Conservation (phyloP, 352 stramenopile genomes). For the Globisporangium polare region DNA sequence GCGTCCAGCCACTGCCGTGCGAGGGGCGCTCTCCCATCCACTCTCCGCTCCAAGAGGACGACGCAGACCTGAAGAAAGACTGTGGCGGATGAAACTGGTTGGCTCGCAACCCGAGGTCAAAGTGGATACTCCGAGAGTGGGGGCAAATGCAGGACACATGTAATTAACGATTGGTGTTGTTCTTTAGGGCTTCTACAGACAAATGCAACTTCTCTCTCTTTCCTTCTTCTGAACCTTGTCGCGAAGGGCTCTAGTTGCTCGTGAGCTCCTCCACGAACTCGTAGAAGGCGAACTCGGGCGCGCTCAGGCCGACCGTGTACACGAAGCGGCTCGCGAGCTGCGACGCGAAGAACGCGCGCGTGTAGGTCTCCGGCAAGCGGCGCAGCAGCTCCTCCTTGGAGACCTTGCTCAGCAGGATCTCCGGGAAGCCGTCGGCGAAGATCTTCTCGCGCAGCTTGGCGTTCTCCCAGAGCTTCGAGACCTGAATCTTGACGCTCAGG, state of each 20-base stretch:
- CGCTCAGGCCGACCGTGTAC: conserved; percentile 64
- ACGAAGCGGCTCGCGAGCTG: conserved; percentile 82
- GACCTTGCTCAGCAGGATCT: conserved; percentile 52
- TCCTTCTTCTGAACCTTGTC: neutral
- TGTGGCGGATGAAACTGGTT: too few relatives aligned
- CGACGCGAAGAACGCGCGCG: conserved; percentile 74
- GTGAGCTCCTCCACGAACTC: conserved; percentile 75
- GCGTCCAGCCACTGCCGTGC: too few relatives aligned
- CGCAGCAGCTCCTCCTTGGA: conserved; percentile 59
- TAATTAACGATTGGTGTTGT: too few relatives aligned
- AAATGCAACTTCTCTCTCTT: neutral
- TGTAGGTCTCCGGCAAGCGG: conserved; percentile 76
- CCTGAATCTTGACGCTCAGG: conserved; percentile 75
- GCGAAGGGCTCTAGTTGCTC: neutral
- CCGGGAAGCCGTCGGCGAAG: conserved; percentile 75
- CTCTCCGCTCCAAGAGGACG: too few relatives aligned
- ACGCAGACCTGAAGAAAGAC: too few relatives aligned
- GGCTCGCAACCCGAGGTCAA: too few relatives aligned
- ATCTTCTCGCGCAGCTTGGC: conserved; percentile 60
- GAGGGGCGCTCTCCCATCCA: too few relatives aligned
- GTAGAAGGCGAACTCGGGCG: conserved; percentile 84
- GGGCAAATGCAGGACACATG: too few relatives aligned
- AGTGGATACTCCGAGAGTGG: too few relatives aligned
- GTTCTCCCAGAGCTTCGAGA: conserved; percentile 75
- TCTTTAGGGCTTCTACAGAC: neutral